phyloP scores from a whole-genome alignment of 169 alveolate species.

The Condylostoma magnum region DNA sequence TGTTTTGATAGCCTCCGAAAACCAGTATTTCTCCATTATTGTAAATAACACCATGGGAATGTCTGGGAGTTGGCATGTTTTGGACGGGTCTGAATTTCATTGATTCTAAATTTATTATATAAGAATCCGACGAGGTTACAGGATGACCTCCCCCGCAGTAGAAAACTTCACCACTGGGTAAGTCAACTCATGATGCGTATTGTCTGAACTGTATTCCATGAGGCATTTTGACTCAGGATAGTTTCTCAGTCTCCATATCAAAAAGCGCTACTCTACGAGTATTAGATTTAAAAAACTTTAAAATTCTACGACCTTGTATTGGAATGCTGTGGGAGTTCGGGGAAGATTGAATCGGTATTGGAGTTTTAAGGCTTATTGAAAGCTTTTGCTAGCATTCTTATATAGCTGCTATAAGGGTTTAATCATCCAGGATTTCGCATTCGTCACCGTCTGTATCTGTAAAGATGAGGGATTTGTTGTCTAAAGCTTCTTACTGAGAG shows the following conservation, averaged over 20 bases:
- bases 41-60: neutral
- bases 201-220: neutral
- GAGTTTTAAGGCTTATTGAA: no score
- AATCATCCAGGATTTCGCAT: conserved; percentile 5
- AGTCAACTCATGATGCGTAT: conserved; percentile 2
- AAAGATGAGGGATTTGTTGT: neutral
- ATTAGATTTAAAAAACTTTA: neutral
- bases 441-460: conserved; percentile 3
- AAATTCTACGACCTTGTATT: neutral
- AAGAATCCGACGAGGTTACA: neutral
- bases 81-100: neutral
- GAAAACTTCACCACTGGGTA: conserved; percentile 1
- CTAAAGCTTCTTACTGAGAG: no score
- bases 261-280: neutral
- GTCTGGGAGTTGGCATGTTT: neutral
- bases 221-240: neutral
- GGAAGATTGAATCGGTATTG: no score
- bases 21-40: neutral
- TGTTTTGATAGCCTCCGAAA: neutral
- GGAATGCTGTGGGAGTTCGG: no score
- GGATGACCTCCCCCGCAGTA: conserved; percentile 13
- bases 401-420: neutral
- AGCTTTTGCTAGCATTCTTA: no score
- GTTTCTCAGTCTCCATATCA: neutral
- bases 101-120: neutral